phyloP scores from a whole-genome alignment of 768 basidiomycete genomes.

The Leccinellum rugosiceps region DNA sequence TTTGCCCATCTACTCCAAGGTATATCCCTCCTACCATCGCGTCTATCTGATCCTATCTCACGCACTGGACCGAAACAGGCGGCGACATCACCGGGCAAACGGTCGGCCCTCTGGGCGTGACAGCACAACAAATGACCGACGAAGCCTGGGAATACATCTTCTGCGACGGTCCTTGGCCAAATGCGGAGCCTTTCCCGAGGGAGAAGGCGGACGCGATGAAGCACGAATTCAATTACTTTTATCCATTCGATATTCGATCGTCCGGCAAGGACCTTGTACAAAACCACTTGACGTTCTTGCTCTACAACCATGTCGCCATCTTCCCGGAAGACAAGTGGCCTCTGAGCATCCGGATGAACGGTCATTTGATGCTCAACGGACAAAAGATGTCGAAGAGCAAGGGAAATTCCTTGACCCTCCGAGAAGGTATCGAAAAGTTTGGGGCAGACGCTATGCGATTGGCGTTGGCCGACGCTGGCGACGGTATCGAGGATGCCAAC shows the following conservation, averaged over 20 bases:
- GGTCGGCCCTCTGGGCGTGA: conserved; percentile 81
- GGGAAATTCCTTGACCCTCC: conserved; percentile 90
- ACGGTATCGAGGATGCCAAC: conserved; percentile 97
- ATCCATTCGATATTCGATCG: conserved; percentile 96
- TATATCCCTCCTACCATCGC: conserved; percentile 30
- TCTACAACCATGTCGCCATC: conserved; percentile 94
- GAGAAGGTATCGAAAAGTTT: conserved; percentile 88
- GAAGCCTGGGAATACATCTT: conserved; percentile 97
- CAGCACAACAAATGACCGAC: conserved; percentile 91
- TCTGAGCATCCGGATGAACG: conserved; percentile 88
- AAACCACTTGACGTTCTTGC: conserved; percentile 90
- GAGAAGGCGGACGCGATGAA: conserved; percentile 84
- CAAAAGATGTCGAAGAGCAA: conserved; percentile 99
- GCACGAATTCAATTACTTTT: conserved; percentile 94
- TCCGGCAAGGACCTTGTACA: conserved; percentile 97
- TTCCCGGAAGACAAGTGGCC: conserved; percentile 91
- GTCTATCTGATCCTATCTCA: conserved; percentile 7
- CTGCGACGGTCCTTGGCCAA: conserved; percentile 73
- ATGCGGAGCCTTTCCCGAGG: conserved; percentile 56
- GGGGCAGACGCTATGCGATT: conserved; percentile 94
- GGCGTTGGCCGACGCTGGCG: conserved; percentile 93
- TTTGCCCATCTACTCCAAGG: conserved; percentile 89
- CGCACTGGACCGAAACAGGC: conserved; percentile 35
- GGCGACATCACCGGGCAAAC: conserved; percentile 74
- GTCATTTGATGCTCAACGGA: conserved; percentile 95